Evolutionary conservation across 2,329 filamentous ascomycete genomes (phyloP), one percentile per base, ranked within the genome.

Genomic region (Fusarium subtropicale): DNA sequence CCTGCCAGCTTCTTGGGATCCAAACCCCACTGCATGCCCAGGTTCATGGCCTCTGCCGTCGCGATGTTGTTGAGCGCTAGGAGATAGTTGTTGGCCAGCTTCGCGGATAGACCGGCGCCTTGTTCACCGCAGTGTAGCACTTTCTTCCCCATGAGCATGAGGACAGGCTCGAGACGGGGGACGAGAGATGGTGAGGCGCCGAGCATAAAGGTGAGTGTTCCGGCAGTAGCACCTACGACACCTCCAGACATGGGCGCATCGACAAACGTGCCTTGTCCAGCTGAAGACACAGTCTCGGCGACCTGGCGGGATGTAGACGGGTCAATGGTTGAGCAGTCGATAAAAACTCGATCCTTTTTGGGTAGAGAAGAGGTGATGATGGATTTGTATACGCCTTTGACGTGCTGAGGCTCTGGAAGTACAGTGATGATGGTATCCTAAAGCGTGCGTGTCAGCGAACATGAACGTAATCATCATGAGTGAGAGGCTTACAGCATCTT

Each of bases 161-260:
- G 85, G 2, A 94, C 85, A 1, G 89, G 85, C 60, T 90, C 90
- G 12, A 92, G 85, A 13, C 88, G 86, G 2, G 88, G 81, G 2
- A 96, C 83, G 0, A 92, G 78, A 6, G 86, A 81, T 1, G 82
- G 76, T 0, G 89, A 84, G 9, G 90, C 87, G 44, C 96, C 96
- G 58, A 98, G 89, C 96, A 99, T 98, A 79, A 99, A 99, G 0
- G 94, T 97, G 60, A 99, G 84, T 0, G 93, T 94, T 34, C 92
- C 96, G 15, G 93, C 93, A 8, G 89, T 85, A 13, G 96, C 96
- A 44, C 95, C 96, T 7, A 98, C 93, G 1, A 97, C 94, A 52
- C 96, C 96, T 48, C 96, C 96, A 0, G 95, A 98, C 91, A 99
- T 97, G 45, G 96, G 96, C 5, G 96, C 95, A 77, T 99, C 96